Evolutionary conservation across 352 stramenopile species (phyloP).

Genomic region (Globisporangium apiculatum): DNA sequence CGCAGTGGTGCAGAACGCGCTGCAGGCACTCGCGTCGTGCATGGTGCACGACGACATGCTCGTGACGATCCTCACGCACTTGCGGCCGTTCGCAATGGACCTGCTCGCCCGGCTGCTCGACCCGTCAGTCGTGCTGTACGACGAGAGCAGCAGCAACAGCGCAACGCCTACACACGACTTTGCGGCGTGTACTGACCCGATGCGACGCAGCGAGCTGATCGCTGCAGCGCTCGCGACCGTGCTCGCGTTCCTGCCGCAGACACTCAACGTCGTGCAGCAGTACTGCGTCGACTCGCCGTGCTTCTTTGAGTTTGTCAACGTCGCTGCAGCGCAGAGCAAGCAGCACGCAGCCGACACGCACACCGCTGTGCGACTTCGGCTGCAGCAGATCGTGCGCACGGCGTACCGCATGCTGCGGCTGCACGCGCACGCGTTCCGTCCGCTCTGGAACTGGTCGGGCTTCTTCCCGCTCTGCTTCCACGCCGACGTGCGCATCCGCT

Average conservation of each 20-base stretch:
- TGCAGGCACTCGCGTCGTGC: slow-evolving; percentile 52
- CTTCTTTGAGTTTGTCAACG: slow-evolving; percentile 69
- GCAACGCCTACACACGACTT: slow-evolving; percentile 2
- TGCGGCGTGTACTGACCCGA: slow-evolving; percentile 34
- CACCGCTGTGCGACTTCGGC: slow-evolving; percentile 19
- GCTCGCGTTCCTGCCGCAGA: slow-evolving; percentile 44
- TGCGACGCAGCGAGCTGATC: slow-evolving; percentile 45
- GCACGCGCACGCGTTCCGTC: slow-evolving; percentile 40
- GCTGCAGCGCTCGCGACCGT: slow-evolving; percentile 47
- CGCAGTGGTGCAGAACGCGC: slow-evolving; percentile 18
- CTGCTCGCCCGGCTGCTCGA: slow-evolving; percentile 60
- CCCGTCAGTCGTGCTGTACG: slow-evolving; percentile 35
- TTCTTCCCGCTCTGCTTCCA: slow-evolving; percentile 81
- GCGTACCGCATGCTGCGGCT: slow-evolving; percentile 47
- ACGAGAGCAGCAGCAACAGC: slow-evolving; percentile 11
- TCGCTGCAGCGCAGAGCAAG: slow-evolving; percentile 30
- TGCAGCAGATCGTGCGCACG: slow-evolving; percentile 51
- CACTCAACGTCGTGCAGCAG: slow-evolving; percentile 48
- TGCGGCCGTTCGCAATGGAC: slow-evolving; percentile 70
- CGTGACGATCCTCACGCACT: slow-evolving; percentile 37
- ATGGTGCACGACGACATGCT: slow-evolving; percentile 43
- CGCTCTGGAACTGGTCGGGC: slow-evolving; percentile 76
- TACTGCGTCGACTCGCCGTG: slow-evolving; percentile 57
- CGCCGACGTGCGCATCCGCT: slow-evolving; percentile 44
- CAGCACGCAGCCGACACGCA: slow-evolving; percentile 10